A percentile compares a stretch with the other conserved stretches of the same genome.
Evolutionary conservation across 768 basidiomycete genomes (phyloP).

Genomic region (Multifurca ochricompacta): DNA sequence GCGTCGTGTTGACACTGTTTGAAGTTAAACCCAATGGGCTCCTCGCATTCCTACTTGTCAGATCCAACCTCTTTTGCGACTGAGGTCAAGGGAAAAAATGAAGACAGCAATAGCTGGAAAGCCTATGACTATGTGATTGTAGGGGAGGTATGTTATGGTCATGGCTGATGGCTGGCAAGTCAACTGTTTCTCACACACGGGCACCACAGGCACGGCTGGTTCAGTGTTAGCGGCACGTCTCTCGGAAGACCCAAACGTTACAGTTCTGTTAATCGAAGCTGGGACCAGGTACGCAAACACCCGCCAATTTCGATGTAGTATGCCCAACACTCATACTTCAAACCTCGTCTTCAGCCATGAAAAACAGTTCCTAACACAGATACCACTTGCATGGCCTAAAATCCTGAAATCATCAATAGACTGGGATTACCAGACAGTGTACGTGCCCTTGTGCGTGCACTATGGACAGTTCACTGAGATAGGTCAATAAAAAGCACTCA

Average conservation of each 20-base stretch:
- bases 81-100: neutral
- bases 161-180: neutral
- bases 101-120: constrained; percentile 12
- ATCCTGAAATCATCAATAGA: constrained; percentile 11
- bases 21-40: constrained; percentile 4
- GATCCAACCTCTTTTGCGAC: constrained; percentile 14
- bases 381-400: constrained; percentile 19
- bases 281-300: constrained; percentile 43
- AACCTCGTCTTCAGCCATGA: constrained; percentile 3
- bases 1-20: neutral
- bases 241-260: constrained; percentile 45
- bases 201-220: constrained; percentile 48
- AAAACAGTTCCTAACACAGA: constrained; percentile 4
- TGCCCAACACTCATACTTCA: neutral
- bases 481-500: neutral
- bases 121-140: constrained; percentile 34
- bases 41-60: constrained; percentile 15
- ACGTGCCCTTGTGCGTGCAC: neutral
- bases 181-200: neutral
- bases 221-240: constrained; percentile 54
- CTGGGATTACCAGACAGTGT: constrained; percentile 16
- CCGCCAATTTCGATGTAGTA: neutral
- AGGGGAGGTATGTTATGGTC: constrained; percentile 29
- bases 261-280: constrained; percentile 52
- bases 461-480: neutral